Evolutionary conservation across 164 flowering plant species (phyloP).

Genomic region (Aristolochia californica): DNA sequence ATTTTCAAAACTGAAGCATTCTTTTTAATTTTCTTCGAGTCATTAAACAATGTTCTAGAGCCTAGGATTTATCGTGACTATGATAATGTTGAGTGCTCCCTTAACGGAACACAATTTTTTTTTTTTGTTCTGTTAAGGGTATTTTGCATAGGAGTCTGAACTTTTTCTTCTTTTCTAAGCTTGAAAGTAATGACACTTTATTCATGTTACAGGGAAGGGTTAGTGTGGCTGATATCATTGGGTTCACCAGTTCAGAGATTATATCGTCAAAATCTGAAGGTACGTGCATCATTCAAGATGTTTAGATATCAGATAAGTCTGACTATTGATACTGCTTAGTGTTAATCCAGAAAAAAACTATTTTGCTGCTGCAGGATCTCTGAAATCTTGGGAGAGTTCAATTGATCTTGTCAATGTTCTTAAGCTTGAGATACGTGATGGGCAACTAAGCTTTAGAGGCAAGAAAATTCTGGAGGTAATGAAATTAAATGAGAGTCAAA

Average conservation of each 20-base stretch:
- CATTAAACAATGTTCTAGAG: no score
- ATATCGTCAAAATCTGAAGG: constrained; percentile 70
- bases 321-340: not conserved
- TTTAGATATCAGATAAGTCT: not conserved
- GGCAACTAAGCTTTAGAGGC: constrained; percentile 85
- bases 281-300: constrained; percentile 12
- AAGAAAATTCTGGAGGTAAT: constrained; percentile 83
- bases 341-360: not conserved
- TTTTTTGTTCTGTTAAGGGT: no score
- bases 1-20: not conserved
- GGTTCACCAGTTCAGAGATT: constrained; percentile 51
- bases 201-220: constrained; percentile 50
- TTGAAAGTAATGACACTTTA: not conserved
- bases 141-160: no score
- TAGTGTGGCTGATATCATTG: constrained; percentile 80
- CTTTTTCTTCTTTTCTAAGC: not conserved
- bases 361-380: constrained; percentile 28
- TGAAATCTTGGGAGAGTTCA: constrained; percentile 73
- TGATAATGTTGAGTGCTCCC: no score
- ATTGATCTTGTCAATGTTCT: constrained; percentile 77
- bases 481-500: not conserved
- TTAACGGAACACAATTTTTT: no score
- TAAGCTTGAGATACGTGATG: constrained; percentile 91
- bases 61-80: no score
- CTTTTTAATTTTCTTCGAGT: no score